These are phyloP conservation scores for Tricholoma sp. DNA, from an alignment of 768 basidiomycete genomes.

Conservation along the genomic window DNA sequence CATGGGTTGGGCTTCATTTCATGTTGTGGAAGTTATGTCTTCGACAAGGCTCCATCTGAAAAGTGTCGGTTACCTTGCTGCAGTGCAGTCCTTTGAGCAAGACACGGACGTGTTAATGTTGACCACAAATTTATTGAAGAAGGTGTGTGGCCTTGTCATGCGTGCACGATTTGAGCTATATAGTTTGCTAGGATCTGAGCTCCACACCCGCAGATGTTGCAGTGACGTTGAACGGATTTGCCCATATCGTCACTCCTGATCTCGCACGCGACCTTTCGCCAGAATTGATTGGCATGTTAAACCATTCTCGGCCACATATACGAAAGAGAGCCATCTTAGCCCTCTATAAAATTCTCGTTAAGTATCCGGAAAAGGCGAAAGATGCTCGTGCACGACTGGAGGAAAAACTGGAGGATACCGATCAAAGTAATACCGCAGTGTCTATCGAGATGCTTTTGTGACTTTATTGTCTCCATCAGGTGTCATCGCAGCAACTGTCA, in stretches of 20 bases:
- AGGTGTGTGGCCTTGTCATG: slow-evolving; percentile 46
- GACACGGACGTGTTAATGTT: slow-evolving; percentile 98
- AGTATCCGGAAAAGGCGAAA: slow-evolving; percentile 75
- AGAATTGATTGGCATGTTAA: slow-evolving; percentile 82
- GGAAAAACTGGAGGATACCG: slow-evolving; percentile 78
- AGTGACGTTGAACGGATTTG: slow-evolving; percentile 75
- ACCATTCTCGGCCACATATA: slow-evolving; percentile 83
- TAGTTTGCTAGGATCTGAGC: slow-evolving; percentile 63
- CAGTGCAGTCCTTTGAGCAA: slow-evolving; percentile 83
- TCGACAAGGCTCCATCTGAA: slow-evolving; percentile 89
- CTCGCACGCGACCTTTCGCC: slow-evolving; percentile 87
- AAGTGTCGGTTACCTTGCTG: slow-evolving; percentile 92
- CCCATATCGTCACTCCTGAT: slow-evolving; percentile 80
- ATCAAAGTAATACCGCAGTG: slow-evolving; percentile 44
- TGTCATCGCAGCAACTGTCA: slow-evolving; percentile 91
- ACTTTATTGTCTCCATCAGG: slow-evolving; percentile 35
- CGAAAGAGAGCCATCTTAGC: slow-evolving; percentile 88
- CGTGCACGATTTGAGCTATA: slow-evolving; percentile 14
- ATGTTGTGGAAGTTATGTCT: slow-evolving; percentile 98
- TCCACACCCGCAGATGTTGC: slow-evolving; percentile 74
- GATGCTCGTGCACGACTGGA: slow-evolving; percentile 65
- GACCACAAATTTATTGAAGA: slow-evolving; percentile 93
- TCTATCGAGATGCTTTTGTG: not conserved
- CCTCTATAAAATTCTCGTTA: slow-evolving; percentile 72
- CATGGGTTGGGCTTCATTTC: slow-evolving; percentile 94